These are phyloP conservation scores for Plasmodium berghei DNA, from an alignment of 169 alveolate genomes.

Conservation along the genomic window DNA sequence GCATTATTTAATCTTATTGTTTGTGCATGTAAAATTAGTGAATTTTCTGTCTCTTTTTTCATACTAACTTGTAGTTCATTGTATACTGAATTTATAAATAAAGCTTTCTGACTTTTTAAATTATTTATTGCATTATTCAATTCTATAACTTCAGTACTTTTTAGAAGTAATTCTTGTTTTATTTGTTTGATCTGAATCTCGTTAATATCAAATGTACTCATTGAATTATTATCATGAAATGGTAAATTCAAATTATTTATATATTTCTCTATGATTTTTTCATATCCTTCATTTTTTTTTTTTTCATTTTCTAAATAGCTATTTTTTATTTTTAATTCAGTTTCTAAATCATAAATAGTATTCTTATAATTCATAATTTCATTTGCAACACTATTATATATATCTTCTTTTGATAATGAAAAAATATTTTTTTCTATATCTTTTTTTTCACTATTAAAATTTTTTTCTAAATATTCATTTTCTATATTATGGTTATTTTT, in stretches of 20 bases:
- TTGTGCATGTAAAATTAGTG: slow-evolving; percentile 31
- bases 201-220: background rate
- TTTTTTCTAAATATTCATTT: background rate
- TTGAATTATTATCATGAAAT: background rate
- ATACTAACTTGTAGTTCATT: slow-evolving; percentile 32
- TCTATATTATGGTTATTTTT: too few relatives aligned
- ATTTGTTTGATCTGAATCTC: slow-evolving; percentile 32
- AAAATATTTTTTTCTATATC: too few relatives aligned
- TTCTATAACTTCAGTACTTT: slow-evolving; percentile 28
- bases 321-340: slow-evolving; percentile 16
- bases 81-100: slow-evolving; percentile 9
- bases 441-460: too few relatives aligned
- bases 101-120: slow-evolving; percentile 14
- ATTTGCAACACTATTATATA: slow-evolving; percentile 8
- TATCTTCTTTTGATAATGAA: background rate
- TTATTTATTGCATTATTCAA: slow-evolving; percentile 32
- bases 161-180: slow-evolving; percentile 24
- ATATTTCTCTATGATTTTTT: slow-evolving; percentile 6
- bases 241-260: background rate
- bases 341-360: slow-evolving; percentile 8
- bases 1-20: slow-evolving; percentile 31
- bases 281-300: slow-evolving; percentile 54
- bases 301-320: slow-evolving; percentile 30
- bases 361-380: slow-evolving; percentile 31
- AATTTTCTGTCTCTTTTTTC: slow-evolving; percentile 40